A percentile compares a stretch with the other conserved stretches of the same genome.
Evolutionary conservation across 345 rosid genomes (phyloP).

Genomic region (Alliaria petiolata): DNA sequence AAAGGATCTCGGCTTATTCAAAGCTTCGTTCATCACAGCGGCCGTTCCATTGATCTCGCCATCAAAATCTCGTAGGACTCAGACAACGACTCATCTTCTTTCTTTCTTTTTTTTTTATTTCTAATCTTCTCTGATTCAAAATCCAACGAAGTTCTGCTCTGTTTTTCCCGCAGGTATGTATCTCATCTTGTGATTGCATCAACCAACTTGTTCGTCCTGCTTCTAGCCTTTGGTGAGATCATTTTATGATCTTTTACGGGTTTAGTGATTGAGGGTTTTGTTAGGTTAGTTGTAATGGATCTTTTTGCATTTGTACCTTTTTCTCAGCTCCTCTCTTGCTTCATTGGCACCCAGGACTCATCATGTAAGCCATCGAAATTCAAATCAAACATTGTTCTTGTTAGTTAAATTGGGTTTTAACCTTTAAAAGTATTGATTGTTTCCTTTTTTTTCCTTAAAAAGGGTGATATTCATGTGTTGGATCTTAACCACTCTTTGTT

Average conservation of each 20-base stretch:
- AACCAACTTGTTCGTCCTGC: constrained; percentile 44
- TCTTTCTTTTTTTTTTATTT: background rate
- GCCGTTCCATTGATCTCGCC: constrained; percentile 44
- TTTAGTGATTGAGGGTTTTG: no score
- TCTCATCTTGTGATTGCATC: constrained; percentile 42
- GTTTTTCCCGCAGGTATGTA: constrained; percentile 32
- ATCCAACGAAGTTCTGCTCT: background rate
- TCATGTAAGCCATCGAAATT: constrained; percentile 41
- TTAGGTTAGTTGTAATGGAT: background rate
- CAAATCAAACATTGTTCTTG: background rate
- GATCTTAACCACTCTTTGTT: constrained; percentile 56
- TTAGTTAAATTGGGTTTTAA: background rate
- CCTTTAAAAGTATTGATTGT: background rate
- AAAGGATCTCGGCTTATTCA: constrained; percentile 40
- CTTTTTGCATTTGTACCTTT: background rate
- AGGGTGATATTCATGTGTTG: constrained; percentile 64
- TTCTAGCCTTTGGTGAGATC: constrained; percentile 49
- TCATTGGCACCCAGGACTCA: constrained; percentile 66
- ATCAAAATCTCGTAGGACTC: constrained; percentile 39
- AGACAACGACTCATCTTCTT: no score
- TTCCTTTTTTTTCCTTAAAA: constrained; percentile 6
- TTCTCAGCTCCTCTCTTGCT: constrained; percentile 48
- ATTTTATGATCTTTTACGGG: background rate
- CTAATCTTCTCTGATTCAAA: background rate
- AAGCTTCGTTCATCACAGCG: constrained; percentile 33